phyloP scores from a whole-genome alignment of 2,329 filamentous ascomycete species.

The Aquanectria penicillioides region DNA sequence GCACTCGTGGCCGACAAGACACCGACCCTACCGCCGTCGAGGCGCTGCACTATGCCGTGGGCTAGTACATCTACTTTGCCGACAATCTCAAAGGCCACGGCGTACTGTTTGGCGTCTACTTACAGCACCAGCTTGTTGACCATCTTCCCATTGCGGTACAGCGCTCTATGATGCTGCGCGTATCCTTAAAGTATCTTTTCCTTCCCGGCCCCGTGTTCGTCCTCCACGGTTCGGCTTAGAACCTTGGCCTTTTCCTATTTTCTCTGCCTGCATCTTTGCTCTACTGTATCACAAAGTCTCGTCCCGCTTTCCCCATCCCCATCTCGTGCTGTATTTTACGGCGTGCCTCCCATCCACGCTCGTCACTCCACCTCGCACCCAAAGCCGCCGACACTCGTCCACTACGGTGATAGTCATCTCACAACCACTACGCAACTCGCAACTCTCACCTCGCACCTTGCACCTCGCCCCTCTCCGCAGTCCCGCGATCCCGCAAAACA shows the following conservation, averaged over 20 bases:
- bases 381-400: background rate
- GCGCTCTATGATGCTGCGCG: no score
- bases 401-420: background rate
- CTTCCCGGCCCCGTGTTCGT: no score
- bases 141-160: no score
- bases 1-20: conserved; percentile 12
- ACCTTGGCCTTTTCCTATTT: conserved; percentile 2
- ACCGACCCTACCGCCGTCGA: conserved; percentile 3
- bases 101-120: no score
- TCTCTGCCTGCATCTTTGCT: background rate
- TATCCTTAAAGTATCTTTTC: no score
- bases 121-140: no score
- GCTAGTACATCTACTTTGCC: background rate
- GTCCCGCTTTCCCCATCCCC: background rate
- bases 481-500: background rate
- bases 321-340: conserved; percentile 4
- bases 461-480: background rate
- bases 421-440: no score
- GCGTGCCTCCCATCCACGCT: background rate
- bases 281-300: background rate
- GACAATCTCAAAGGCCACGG: background rate
- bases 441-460: conserved; percentile 3
- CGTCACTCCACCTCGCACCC: conserved; percentile 1
- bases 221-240: no score
- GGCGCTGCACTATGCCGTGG: background rate